phyloP scores from a whole-genome alignment of 1,139 yeast genomes.

The Debaryomyces singareniensis region DNA sequence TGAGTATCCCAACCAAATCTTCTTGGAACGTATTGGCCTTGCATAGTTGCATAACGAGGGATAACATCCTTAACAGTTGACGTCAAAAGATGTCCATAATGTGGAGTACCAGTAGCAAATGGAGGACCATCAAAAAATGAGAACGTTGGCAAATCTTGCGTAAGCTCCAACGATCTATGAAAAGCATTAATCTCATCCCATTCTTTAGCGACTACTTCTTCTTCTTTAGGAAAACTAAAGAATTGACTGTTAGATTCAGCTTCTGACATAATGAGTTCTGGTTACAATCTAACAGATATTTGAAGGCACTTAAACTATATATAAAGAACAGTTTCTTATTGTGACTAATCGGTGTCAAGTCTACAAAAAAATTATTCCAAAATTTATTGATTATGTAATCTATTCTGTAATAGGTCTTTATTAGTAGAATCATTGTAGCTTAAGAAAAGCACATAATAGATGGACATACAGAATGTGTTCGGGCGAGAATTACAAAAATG shows the following conservation, averaged over 20 bases:
- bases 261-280: conserved; percentile 36
- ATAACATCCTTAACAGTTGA: conserved; percentile 96
- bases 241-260: conserved; percentile 22
- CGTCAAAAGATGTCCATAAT: conserved; percentile 94
- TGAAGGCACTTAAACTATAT: not conserved
- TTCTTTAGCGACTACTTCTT: conserved; percentile 66
- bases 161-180: conserved; percentile 75
- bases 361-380: no score
- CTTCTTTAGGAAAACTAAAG: conserved; percentile 78
- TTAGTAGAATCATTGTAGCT: no score
- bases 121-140: conserved; percentile 99
- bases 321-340: no score
- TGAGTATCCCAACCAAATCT: conserved; percentile 99
- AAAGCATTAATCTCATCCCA: conserved; percentile 95
- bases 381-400: no score
- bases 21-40: conserved; percentile 92
- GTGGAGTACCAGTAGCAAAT: conserved; percentile 98
- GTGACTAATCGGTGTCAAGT: no score
- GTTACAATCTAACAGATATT: no score
- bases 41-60: conserved; percentile 97
- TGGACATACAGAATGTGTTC: conserved; percentile 5
- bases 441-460: not conserved
- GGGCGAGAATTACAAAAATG: conserved; percentile 9
- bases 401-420: no score
- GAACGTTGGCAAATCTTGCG: conserved; percentile 81